Percentiles rank a stretch among this genome's conserved stretches.
These are phyloP conservation scores for Tetrahymena malaccensis DNA, from an alignment of 73 alveolate genomes.

Conservation along the genomic window DNA sequence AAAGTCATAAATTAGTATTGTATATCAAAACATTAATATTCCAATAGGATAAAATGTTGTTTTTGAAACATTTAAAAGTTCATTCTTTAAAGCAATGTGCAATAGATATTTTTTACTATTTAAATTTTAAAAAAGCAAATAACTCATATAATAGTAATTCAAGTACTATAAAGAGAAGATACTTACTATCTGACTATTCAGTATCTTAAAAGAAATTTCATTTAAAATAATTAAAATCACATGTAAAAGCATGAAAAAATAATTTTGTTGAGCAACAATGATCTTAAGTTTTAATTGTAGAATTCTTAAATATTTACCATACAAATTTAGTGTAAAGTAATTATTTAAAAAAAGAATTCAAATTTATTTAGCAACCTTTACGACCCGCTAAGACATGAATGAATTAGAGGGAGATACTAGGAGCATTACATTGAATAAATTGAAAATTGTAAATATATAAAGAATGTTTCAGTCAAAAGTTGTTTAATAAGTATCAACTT, in stretches of 20 bases:
- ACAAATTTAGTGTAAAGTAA: background rate
- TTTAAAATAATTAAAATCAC: background rate
- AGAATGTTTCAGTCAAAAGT: background rate
- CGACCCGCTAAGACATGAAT: background rate
- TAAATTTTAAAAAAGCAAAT: no score
- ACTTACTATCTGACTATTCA: no score
- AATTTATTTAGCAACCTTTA: background rate
- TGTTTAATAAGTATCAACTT: background rate
- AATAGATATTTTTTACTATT: no score
- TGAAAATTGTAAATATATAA: background rate
- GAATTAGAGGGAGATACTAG: background rate
- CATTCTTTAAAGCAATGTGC: no score
- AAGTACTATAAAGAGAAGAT: no score
- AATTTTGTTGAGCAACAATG: background rate
- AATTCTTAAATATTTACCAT: background rate
- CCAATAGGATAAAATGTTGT: no score
- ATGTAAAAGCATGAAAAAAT: background rate
- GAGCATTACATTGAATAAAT: background rate
- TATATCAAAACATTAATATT: no score
- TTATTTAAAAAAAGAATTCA: background rate
- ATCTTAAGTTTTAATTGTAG: background rate
- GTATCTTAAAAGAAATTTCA: background rate
- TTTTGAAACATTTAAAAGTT: no score
- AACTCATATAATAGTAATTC: no score
- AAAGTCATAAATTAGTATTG: no score